These are phyloP conservation scores for Geosmithia flava DNA, from an alignment of 2,329 filamentous ascomycete genomes.

Conservation along the genomic window DNA sequence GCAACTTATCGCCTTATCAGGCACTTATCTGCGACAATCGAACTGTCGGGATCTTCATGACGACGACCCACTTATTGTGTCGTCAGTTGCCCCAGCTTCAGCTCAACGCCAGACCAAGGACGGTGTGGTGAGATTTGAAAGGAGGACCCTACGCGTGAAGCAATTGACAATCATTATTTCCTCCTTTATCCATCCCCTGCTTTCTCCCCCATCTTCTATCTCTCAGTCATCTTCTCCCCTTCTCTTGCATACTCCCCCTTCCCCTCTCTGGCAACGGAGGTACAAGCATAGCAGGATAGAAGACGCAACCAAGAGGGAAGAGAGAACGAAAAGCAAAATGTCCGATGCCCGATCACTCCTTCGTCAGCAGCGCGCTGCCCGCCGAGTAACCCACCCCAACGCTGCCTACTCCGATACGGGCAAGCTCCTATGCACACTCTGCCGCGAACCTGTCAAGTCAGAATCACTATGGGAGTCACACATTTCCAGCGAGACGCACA, in stretches of 20 bases:
- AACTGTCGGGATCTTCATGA: not conserved
- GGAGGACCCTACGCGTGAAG: too few species aligned
- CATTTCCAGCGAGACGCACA: conserved; percentile 32
- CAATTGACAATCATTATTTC: not conserved
- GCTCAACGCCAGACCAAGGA: not conserved
- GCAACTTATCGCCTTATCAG: not conserved
- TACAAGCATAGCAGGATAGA: too few species aligned
- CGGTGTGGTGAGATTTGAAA: not conserved
- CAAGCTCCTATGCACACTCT: conserved; percentile 55
- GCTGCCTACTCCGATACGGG: conserved; percentile 57
- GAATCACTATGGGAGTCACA: conserved; percentile 59
- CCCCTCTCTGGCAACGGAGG: not conserved
- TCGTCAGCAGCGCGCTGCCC: conserved; percentile 62
- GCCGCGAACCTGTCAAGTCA: conserved; percentile 50
- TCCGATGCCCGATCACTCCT: conserved; percentile 70
- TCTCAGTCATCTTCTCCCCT: not conserved
- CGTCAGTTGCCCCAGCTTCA: not conserved
- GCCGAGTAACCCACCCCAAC: conserved; percentile 59
- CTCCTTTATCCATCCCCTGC: not conserved
- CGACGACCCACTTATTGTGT: not conserved
- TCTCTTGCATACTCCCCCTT: too few species aligned
- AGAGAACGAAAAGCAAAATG: conserved; percentile 33
- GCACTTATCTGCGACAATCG: too few species aligned
- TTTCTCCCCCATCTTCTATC: not conserved
- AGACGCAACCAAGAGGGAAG: not conserved